phyloP scores from a whole-genome alignment of 495 filamentous ascomycete species.

The Pyrenula massariospora region DNA sequence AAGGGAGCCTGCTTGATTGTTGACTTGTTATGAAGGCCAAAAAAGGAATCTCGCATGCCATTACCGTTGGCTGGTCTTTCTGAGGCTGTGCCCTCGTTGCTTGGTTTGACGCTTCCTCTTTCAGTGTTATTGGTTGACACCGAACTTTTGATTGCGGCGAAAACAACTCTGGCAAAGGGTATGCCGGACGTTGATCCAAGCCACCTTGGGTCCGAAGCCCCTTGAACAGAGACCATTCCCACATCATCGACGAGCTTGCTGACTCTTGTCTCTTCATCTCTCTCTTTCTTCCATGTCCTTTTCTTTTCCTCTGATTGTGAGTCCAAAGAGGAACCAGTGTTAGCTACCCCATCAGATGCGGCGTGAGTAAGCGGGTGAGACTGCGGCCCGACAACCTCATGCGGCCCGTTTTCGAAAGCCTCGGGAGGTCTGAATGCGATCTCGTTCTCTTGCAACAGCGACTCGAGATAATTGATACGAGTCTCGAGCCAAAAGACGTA shows the following conservation, averaged over 20 bases:
- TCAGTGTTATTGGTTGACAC: slow-evolving; percentile 45
- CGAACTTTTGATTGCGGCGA: slow-evolving; percentile 84
- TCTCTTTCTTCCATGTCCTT: slow-evolving; percentile 15
- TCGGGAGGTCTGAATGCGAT: slow-evolving; percentile 64
- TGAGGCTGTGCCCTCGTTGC: slow-evolving; percentile 30
- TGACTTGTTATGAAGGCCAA: slow-evolving; percentile 82
- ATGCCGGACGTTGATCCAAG: slow-evolving; percentile 83
- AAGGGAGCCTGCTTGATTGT: slow-evolving; percentile 79
- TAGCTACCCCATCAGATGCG: background rate
- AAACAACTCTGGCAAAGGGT: slow-evolving; percentile 88
- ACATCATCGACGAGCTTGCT: slow-evolving; percentile 67
- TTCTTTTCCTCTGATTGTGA: slow-evolving; percentile 10
- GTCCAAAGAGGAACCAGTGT: slow-evolving; percentile 8
- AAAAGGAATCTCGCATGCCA: slow-evolving; percentile 89
- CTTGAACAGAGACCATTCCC: slow-evolving; percentile 65
- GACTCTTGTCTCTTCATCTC: slow-evolving; percentile 25
- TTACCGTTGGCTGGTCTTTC: slow-evolving; percentile 43
- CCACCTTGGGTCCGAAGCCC: slow-evolving; percentile 65
- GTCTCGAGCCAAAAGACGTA: slow-evolving; percentile 94
- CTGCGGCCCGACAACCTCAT: slow-evolving; percentile 28
- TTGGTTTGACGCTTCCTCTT: slow-evolving; percentile 38
- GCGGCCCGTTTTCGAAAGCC: slow-evolving; percentile 61
- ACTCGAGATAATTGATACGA: slow-evolving; percentile 71
- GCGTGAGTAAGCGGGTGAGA: slow-evolving; percentile 5
- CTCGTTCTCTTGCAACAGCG: slow-evolving; percentile 54